Conservation (phyloP, 2,329 filamentous ascomycete species). For the Tolypocladium nubicola region DNA sequence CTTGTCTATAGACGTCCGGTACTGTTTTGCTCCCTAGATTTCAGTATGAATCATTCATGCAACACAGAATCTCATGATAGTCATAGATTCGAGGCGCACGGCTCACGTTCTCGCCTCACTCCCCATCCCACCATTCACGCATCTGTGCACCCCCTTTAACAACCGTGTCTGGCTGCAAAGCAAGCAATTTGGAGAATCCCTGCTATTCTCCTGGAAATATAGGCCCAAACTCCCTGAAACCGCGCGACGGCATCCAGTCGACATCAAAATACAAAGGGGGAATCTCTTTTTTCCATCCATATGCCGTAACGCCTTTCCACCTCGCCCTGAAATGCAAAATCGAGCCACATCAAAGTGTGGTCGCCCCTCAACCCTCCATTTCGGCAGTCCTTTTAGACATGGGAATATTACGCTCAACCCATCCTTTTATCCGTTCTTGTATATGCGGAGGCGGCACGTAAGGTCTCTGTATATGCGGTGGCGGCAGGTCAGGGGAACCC, state of each 20-base stretch:
- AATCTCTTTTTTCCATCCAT: slow-evolving; percentile 12
- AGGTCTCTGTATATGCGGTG: background rate
- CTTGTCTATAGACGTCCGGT: too few relatives aligned
- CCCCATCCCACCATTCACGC: background rate
- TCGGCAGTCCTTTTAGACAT: background rate
- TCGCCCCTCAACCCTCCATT: background rate
- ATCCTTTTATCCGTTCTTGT: background rate
- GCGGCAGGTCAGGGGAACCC: background rate
- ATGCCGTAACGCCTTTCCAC: slow-evolving; percentile 11
- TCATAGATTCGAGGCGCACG: background rate
- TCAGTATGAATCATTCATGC: background rate
- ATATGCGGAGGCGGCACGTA: background rate
- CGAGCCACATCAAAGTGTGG: background rate
- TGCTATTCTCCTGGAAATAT: background rate
- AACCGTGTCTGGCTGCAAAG: background rate
- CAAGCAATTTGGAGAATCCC: background rate
- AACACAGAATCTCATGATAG: background rate
- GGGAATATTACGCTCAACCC: background rate
- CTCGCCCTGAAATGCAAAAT: slow-evolving; percentile 4
- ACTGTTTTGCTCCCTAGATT: background rate
- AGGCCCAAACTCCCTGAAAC: background rate
- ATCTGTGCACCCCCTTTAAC: background rate
- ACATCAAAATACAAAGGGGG: slow-evolving; percentile 8
- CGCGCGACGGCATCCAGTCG: background rate
- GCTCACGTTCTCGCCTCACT: background rate